A percentile compares a stretch with the other conserved stretches of the same genome.
Evolutionary conservation across 2,329 filamentous ascomycete genomes (phyloP).

Genomic region (Metarhizium sp.): DNA sequence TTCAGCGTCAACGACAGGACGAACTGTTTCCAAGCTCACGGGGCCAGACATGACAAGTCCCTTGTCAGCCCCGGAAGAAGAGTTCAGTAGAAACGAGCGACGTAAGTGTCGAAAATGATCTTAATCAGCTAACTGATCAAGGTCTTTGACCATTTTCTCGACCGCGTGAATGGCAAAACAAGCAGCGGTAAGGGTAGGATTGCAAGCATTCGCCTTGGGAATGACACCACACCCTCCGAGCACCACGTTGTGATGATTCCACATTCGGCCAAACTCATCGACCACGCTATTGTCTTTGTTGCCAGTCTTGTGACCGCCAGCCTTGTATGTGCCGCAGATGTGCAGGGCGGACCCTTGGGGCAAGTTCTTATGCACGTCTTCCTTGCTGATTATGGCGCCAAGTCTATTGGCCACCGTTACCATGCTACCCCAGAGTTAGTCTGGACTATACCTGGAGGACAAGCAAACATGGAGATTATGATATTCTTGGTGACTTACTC

Average conservation of each 20-base stretch:
- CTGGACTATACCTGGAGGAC: no score
- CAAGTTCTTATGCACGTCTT: neutral
- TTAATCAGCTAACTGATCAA: neutral
- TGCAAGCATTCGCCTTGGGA: neutral
- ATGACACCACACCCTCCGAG: neutral
- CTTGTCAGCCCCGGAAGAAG: no score
- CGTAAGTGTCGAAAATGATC: no score
- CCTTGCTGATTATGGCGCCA: neutral
- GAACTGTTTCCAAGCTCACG: no score
- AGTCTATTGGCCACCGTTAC: neutral
- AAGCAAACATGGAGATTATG: neutral
- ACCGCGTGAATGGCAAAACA: neutral
- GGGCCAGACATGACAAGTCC: no score
- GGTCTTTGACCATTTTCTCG: neutral
- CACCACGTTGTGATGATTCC: neutral
- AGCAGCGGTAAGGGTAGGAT: neutral
- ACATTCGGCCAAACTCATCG: neutral
- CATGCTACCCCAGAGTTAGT: neutral
- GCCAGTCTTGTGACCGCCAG: no score
- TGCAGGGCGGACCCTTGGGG: neutral
- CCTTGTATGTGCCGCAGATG: neutral
- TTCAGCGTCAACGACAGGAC: no score
- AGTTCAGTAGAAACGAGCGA: no score
- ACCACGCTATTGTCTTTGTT: no score
- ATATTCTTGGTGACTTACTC: neutral